Conservation (phyloP, 495 filamentous ascomycete species). For the Clohesyomyces aquaticus region DNA sequence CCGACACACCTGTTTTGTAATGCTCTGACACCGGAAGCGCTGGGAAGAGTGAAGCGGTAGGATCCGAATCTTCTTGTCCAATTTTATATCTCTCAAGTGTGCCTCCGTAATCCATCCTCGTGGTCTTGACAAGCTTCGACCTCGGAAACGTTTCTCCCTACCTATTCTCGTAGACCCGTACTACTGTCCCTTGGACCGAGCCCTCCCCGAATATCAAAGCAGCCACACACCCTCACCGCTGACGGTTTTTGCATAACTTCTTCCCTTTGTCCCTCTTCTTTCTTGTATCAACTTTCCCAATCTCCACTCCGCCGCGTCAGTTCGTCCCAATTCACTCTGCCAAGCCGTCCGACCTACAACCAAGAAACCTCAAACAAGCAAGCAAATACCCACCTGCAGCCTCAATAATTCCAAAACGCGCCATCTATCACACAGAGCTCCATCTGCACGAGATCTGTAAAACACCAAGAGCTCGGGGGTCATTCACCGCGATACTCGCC, state of each 20-base stretch:
- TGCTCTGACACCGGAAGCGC: background rate
- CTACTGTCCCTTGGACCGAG: conserved; percentile 21
- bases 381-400: conserved; percentile 5
- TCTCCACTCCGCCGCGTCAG: conserved; percentile 35
- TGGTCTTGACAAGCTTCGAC: background rate
- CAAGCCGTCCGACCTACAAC: conserved; percentile 26
- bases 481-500: conserved; percentile 9
- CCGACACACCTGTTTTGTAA: no score
- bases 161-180: background rate
- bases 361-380: conserved; percentile 26
- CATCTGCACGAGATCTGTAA: conserved; percentile 26
- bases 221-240: background rate
- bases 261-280: conserved; percentile 8
- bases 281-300: conserved; percentile 20
- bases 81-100: background rate
- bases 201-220: background rate
- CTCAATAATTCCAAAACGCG: conserved; percentile 20
- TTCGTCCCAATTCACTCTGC: conserved; percentile 10
- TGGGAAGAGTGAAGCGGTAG: background rate
- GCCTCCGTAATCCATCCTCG: background rate
- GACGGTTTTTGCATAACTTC: background rate
- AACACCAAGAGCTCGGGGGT: conserved; percentile 12
- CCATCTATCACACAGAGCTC: conserved; percentile 12
- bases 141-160: background rate
- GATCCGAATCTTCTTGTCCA: background rate